phyloP scores from a whole-genome alignment of 345 rosid species.

The Fremontodendron californicum region DNA sequence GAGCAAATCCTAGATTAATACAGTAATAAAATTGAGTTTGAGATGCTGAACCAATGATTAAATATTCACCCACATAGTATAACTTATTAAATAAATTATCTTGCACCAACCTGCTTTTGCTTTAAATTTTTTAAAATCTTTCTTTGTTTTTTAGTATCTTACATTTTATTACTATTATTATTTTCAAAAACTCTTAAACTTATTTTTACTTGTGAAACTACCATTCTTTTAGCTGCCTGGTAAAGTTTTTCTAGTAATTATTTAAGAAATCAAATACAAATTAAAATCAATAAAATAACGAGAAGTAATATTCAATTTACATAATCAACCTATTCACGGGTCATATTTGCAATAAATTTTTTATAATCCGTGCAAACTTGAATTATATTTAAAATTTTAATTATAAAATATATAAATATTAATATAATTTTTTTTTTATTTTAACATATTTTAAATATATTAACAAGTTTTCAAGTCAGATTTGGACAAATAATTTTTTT shows the following conservation, averaged over 20 bases:
- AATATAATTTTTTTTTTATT: too few species aligned
- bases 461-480: too few species aligned
- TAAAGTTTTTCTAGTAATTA: background rate
- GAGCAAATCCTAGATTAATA: background rate
- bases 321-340: too few species aligned
- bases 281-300: background rate
- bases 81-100: background rate
- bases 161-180: background rate
- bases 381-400: too few species aligned
- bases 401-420: too few species aligned
- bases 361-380: too few species aligned
- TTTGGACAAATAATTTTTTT: too few species aligned
- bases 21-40: background rate
- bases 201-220: background rate
- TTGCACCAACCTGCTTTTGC: background rate
- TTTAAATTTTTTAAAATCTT: background rate
- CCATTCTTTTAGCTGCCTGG: background rate
- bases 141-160: background rate
- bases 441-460: too few species aligned
- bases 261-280: background rate
- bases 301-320: too few species aligned
- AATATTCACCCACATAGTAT: background rate
- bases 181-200: background rate
- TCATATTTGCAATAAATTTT: too few species aligned
- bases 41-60: conserved; percentile 1